Base-by-base conservation (phyloP, 2,329 filamentous ascomycete genomes). In the Colletotrichum incanum region DNA sequence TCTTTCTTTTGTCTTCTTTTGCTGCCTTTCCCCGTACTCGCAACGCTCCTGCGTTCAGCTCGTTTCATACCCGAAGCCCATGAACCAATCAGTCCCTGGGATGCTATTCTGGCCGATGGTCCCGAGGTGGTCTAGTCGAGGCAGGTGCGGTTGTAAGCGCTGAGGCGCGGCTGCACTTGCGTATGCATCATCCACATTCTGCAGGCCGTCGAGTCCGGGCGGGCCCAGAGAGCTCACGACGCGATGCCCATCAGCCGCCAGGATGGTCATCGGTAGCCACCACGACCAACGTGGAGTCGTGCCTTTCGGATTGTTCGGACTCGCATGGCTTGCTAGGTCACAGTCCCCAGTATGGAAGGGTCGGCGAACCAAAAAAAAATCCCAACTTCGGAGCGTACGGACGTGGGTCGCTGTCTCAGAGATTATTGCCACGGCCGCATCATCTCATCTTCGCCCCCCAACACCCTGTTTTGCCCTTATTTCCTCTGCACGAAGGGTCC, bases 161-260 rank as follows among this genome's bases (percentile, higher is more conserved):
- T 70, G 80, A 84, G 74, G 84, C 83, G 37, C 81, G 80, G 71
- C 77, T 71, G 54, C 55, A 20, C 60, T 55, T 70, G 49, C 54
- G 55, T 73, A 62, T 65, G 61, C 59, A 64, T 68, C 34, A 28
- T 54, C 45, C 45, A 59, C 52, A 64, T 28, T 59, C n/a, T 68
- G 69, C 59, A 37, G 65, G 65, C 50, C 50, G 65, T 50, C 12
- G 20, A 39, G 64, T 26, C 59, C n/a, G 65, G 59, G 69, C 69
- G 52, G 16, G 12, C 50, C 37, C 26, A 52, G 69, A 69, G 18
- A 43, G 56, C 45, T 60, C 39, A 39, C 39, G 37, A 49, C n/a
- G 45, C 45, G 45, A 50, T 34, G 68, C 37, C 65, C 31, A 28
- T 23, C 41, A 43, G 56, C 28, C 58, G 58, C 34, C 50, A 37